A percentile compares a stretch with the other conserved stretches of the same genome.
These are phyloP conservation scores for Volvox reticuliferus DNA, from an alignment of 139 green algal genomes.

Conservation along the genomic window DNA sequence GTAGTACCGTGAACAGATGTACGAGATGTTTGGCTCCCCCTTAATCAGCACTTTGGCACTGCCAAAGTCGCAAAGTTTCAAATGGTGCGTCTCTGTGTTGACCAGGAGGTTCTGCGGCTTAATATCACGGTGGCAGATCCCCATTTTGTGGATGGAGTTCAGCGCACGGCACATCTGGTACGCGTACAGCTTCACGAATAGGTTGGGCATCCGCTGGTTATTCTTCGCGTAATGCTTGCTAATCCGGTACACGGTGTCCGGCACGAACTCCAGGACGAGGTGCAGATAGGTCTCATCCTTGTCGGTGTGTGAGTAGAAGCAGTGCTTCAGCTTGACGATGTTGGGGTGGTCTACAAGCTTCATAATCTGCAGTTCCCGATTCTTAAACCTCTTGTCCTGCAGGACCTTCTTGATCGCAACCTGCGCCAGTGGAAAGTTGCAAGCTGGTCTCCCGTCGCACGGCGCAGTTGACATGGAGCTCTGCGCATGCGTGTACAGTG, in stretches of 20 bases:
- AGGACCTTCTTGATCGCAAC: slow-evolving; percentile 99
- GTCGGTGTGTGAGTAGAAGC: slow-evolving; percentile 93
- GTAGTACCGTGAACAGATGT: slow-evolving; percentile 98
- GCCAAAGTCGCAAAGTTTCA: slow-evolving; percentile 99
- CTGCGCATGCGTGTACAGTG: not conserved
- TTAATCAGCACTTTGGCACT: slow-evolving; percentile 93
- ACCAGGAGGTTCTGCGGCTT: slow-evolving; percentile 98
- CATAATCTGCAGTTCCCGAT: slow-evolving; percentile 99
- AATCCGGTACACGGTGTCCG: slow-evolving; percentile 97
- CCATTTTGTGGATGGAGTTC: slow-evolving; percentile 85
- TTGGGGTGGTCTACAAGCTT: slow-evolving; percentile 96
- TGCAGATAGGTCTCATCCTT: slow-evolving; percentile 95
- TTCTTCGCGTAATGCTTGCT: slow-evolving; percentile 97
- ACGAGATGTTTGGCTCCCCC: slow-evolving; percentile 99
- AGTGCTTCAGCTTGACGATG: slow-evolving; percentile 97
- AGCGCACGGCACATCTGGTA: slow-evolving; percentile 95
- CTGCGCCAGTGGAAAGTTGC: slow-evolving; percentile 51
- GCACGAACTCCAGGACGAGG: slow-evolving; percentile 98
- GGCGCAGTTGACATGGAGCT: slow-evolving; percentile 13
- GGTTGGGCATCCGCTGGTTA: slow-evolving; percentile 93
- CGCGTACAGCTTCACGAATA: slow-evolving; percentile 96
- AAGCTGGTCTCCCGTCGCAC: not conserved
- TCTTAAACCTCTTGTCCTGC: slow-evolving; percentile 99
- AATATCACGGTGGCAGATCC: slow-evolving; percentile 96
- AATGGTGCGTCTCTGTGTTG: slow-evolving; percentile 91